Evolutionary conservation across 495 filamentous ascomycete species (phyloP), one percentile per base, ranked within the genome.

Genomic region (Tuber magnatum): DNA sequence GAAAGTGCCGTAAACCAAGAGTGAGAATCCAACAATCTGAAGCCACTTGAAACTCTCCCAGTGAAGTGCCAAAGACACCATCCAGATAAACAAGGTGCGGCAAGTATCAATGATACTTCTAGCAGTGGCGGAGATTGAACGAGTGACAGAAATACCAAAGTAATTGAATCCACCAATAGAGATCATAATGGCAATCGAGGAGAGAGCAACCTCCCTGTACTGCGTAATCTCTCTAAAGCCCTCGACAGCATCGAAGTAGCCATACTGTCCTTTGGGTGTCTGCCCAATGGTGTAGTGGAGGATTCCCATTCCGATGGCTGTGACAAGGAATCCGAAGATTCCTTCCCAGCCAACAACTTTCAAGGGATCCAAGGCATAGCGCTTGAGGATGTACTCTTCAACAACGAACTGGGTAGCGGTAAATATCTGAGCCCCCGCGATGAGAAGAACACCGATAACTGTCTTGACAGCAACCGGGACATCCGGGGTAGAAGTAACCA

Each of bases 31-130:
- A 3, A 88, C 83, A 5, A 99, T 93, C 84, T 99, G 95, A 16
- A 99, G 88, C 92, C 94, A 97, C 85, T 98, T 99, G 89, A 99
- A 99, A 16, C 88, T 90, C 84, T 99, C 95, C 95, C 95, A 99
- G 72, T 95, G 94, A 0, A 99, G 88, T 10, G 91, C 93, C 16
- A 99, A 88, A 5, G 92, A 96, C 28, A 97, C 92, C 41, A 99
- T 87, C 95, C 95, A 99, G 85, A 99, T 98, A 87, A 98, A 98
- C 4, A 99, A 88, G 0, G 95, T 99, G 2, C 95, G 91, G 86
- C 94, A 97, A 2, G 96, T 99, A 83, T 99, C 95, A 79, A 99
- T 97, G 20, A 94, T 97, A 74, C 92, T 96, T 71, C 95, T 90
- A 0, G 94, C 92, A 0, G 95, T 99, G 35, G 95, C 95, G 68